phyloP scores from a whole-genome alignment of 176 grass and related monocot species.

The Guadua angustifolia region DNA sequence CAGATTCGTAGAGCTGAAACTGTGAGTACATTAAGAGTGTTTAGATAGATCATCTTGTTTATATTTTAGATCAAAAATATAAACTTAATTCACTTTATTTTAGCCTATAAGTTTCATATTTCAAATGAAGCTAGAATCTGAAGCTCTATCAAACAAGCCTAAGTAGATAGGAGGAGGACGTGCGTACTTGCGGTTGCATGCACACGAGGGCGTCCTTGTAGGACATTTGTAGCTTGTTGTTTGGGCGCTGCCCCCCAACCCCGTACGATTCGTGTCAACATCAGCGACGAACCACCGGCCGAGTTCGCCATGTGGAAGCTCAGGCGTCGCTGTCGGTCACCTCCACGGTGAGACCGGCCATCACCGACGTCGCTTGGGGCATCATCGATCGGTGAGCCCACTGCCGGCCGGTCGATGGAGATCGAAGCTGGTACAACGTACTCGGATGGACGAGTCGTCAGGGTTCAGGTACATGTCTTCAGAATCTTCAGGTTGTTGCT shows the following conservation, averaged over 20 bases:
- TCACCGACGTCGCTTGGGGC: not conserved
- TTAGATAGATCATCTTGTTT: too few species aligned
- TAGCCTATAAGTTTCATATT: too few species aligned
- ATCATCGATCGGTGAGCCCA: conserved; percentile 1
- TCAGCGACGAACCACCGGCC: conserved; percentile 51
- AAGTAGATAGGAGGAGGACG: not conserved
- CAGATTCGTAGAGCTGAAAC: too few species aligned
- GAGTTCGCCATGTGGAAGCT: conserved; percentile 61
- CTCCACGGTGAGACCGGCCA: not conserved
- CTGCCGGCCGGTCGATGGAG: not conserved
- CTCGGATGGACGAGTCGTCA: too few species aligned
- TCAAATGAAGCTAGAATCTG: too few species aligned
- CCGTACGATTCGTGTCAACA: not conserved
- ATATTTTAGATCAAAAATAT: too few species aligned
- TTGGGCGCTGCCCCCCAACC: too few species aligned
- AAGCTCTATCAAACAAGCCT: too few species aligned
- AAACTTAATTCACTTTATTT: too few species aligned
- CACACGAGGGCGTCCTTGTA: too few species aligned
- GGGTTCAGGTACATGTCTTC: not conserved
- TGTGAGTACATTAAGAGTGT: too few species aligned
- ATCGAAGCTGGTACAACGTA: not conserved
- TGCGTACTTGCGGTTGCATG: conserved; percentile 25
- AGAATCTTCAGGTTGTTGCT: conserved; percentile 20
- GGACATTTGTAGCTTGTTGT: too few species aligned
- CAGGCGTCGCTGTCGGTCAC: conserved; percentile 56